Conservation (phyloP, 768 basidiomycete species). For the Naganishia antarctica region DNA sequence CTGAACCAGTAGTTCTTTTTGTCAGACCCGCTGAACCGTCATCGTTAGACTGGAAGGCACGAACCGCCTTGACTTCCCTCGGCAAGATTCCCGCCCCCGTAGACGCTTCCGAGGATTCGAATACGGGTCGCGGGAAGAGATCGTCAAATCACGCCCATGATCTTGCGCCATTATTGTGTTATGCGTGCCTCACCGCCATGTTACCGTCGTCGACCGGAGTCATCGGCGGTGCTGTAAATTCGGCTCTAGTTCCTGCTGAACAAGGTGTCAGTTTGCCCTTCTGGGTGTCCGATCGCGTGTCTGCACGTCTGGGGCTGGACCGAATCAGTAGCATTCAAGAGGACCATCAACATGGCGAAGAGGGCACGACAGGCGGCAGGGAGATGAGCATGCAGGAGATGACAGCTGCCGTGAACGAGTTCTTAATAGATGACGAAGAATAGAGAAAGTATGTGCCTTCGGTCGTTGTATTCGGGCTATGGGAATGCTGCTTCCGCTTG, state of each 20-base stretch:
- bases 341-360: constrained; percentile 18
- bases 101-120: background rate
- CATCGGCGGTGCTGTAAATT: constrained; percentile 1
- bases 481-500: too few species aligned
- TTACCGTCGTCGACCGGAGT: constrained; percentile 28
- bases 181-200: constrained; percentile 45
- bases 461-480: background rate
- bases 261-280: constrained; percentile 31
- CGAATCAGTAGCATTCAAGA: background rate
- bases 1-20: background rate
- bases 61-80: constrained; percentile 41
- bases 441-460: background rate
- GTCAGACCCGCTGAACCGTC: constrained; percentile 43
- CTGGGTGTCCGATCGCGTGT: constrained; percentile 34
- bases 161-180: constrained; percentile 39
- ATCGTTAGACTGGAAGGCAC: constrained; percentile 44
- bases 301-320: background rate
- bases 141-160: background rate
- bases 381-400: constrained; percentile 35
- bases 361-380: background rate
- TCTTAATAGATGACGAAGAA: constrained; percentile 33
- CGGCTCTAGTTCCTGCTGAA: background rate
- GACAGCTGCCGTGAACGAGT: constrained; percentile 35
- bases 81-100: constrained; percentile 12
- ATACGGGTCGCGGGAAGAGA: background rate